Percentiles rank a stretch among this genome's conserved stretches.
phyloP scores from a whole-genome alignment of 441 rosid genomes.

The Euphorbia corollata region DNA sequence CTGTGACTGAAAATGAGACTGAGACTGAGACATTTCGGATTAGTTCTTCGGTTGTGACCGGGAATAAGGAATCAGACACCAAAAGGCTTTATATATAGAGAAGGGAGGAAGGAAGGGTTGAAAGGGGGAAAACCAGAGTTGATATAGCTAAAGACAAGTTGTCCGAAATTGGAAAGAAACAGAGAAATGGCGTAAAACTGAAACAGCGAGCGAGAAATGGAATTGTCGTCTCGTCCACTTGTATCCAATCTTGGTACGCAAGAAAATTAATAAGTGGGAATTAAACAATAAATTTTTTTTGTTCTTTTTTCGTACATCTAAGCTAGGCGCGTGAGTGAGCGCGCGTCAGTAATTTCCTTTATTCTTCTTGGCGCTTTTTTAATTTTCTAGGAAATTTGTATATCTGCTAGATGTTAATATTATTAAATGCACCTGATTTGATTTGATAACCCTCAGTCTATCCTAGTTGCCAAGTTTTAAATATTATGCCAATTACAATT shows the following conservation, averaged over 20 bases:
- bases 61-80: background rate
- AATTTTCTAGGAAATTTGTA: background rate
- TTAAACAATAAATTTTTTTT: background rate
- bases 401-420: background rate
- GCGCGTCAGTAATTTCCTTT: background rate
- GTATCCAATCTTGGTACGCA: constrained; percentile 9
- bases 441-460: background rate
- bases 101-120: background rate
- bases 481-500: background rate
- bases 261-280: background rate
- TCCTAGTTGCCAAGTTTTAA: background rate
- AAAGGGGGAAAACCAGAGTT: background rate
- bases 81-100: no score
- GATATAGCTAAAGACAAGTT: background rate
- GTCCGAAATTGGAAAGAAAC: background rate
- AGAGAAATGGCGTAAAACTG: background rate
- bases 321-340: background rate
- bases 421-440: constrained; percentile 1
- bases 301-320: background rate
- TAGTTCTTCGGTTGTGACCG: no score
- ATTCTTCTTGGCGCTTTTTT: constrained; percentile 3
- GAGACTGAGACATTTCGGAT: constrained; percentile 8
- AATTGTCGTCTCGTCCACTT: constrained; percentile 9
- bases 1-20: background rate
- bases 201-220: background rate